Base-by-base conservation (phyloP, 2,329 filamentous ascomycete genomes). In the Pseudogymnoascus sp. region DNA sequence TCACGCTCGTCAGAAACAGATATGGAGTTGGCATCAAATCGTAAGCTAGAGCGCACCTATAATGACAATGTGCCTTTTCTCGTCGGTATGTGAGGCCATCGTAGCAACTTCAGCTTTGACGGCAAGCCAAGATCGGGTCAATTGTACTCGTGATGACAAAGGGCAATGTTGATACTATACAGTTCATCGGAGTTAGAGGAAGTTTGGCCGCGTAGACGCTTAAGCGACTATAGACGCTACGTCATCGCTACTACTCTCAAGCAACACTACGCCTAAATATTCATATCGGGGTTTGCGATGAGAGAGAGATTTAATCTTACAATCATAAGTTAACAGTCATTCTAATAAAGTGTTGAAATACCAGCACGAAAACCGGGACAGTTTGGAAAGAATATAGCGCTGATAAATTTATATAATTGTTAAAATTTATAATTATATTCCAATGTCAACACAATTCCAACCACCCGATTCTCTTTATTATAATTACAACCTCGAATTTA, bases 1-100 rank as follows among this genome's bases (percentile, higher is more conserved):
- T 60, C n/a, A 26, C 62, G 16, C 8, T 12, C 40, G 26, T 50
- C 22, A 61, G 35, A 38, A 41, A 38, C n/a, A 22, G n/a, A 31
- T 56, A 7, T 33, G 14, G 10, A 5, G 12, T 22, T 22, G 6
- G 50, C 50, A 53, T 53, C 8, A 16, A 33, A 22, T 37, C n/a
- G 31, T 40, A 37, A 28, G 12, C 26, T 14, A 59, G 46, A 7
- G 62, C 66, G 7, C 68, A 72, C 72, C 72, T 28, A 74, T 64
- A 11, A 74, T 73, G 10, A 74, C 69, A 61, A 74, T 73, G 28
- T 74, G 69, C 37, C 68, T 65, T 37, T 66, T 64, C 14, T 35
- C 24, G 31, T 64, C 19, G 46, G 56, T 31, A 24, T 22, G 50
- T 12, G 28, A 33, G 4, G 50, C 50, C 50, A 56, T 56, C 10